These are phyloP conservation scores for Nakazawaea populi DNA, from an alignment of 805 yeast species.

Conservation along the genomic window DNA sequence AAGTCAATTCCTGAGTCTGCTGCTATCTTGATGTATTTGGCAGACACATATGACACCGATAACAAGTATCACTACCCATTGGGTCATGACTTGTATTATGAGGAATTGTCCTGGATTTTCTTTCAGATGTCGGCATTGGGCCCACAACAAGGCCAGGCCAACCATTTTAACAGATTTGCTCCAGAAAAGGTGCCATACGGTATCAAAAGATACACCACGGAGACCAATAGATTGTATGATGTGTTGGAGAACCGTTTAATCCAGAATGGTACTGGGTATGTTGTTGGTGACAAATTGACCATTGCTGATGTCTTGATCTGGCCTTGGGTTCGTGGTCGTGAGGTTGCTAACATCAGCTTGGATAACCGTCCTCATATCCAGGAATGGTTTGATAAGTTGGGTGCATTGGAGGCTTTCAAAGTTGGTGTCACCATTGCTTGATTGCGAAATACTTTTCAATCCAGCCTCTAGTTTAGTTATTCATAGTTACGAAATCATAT, in stretches of 20 bases:
- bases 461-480: neutral
- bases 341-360: neutral
- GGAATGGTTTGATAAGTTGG: constrained; percentile 8
- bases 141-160: constrained; percentile 60
- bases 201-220: constrained; percentile 43
- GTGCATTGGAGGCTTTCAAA: constrained; percentile 2
- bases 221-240: constrained; percentile 46
- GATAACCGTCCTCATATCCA: constrained; percentile 2
- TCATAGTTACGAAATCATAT: neutral
- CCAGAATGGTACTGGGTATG: constrained; percentile 42
- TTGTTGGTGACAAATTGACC: constrained; percentile 54
- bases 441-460: neutral
- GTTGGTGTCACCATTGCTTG: neutral
- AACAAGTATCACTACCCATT: constrained; percentile 35
- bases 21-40: constrained; percentile 54
- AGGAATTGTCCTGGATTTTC: constrained; percentile 44
- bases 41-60: constrained; percentile 55
- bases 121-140: constrained; percentile 58
- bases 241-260: constrained; percentile 47
- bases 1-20: constrained; percentile 49
- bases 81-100: constrained; percentile 40
- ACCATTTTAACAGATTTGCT: constrained; percentile 39
- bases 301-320: constrained; percentile 51
- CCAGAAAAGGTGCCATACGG: constrained; percentile 50
- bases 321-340: constrained; percentile 35